Evolutionary conservation across 2,329 filamentous ascomycete species (phyloP).

Genomic region (Aphanocladium album): DNA sequence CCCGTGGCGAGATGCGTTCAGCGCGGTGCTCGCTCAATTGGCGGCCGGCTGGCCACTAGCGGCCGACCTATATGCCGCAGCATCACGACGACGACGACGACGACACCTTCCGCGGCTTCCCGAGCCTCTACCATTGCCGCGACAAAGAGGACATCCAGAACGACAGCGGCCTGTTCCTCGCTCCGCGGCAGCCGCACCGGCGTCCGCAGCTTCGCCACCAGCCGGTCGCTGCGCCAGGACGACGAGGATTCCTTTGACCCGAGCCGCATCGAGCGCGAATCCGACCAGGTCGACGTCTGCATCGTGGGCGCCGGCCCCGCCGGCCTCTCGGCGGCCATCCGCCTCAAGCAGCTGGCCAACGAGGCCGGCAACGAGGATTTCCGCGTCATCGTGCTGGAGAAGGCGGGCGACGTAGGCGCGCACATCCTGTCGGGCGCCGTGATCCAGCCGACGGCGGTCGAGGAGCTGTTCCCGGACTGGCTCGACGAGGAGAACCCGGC

Average conservation of each 20-base stretch:
- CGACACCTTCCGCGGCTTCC: conserved; percentile 10
- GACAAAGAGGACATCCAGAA: background rate
- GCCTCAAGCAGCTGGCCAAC: conserved; percentile 90
- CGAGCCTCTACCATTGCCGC: background rate
- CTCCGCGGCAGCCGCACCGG: conserved; percentile 11
- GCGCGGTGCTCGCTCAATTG: conserved; percentile 30
- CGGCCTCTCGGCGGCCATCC: conserved; percentile 87
- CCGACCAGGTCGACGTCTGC: conserved; percentile 91
- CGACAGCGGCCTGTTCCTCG: background rate
- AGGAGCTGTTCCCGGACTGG: conserved; percentile 93
- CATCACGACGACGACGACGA: conserved; percentile 16
- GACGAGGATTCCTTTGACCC: conserved; percentile 60
- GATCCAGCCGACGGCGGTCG: conserved; percentile 79
- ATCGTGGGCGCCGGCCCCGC: conserved; percentile 96
- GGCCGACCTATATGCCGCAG: conserved; percentile 19
- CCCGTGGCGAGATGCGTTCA: conserved; percentile 36
- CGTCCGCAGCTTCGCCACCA: conserved; percentile 33
- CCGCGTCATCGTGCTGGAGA: conserved; percentile 85
- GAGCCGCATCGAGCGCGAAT: conserved; percentile 71
- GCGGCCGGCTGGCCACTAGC: conserved; percentile 24
- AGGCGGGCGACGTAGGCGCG: conserved; percentile 89
- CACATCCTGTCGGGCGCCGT: conserved; percentile 96
- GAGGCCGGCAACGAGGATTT: conserved; percentile 95
- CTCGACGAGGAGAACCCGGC: conserved; percentile 80
- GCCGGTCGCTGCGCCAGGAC: conserved; percentile 22